Conservation (phyloP, 2,329 filamentous ascomycete species). For the Didymella keratinophila region DNA sequence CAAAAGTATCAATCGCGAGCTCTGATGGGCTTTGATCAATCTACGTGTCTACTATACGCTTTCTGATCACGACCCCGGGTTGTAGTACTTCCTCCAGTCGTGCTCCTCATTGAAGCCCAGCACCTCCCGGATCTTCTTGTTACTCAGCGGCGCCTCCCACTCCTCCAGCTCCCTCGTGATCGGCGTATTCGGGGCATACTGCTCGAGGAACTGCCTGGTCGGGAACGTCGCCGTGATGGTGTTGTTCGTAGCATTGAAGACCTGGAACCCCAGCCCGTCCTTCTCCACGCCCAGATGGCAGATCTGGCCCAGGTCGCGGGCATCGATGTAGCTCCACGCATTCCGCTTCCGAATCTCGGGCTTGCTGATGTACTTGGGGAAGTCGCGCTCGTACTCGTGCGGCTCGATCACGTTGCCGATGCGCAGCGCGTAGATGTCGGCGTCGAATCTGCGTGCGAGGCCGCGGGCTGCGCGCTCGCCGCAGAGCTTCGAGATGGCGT, state of each 20-base stretch:
- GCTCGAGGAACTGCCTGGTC: conserved; percentile 61
- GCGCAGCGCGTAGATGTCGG: conserved; percentile 67
- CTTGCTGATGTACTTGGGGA: conserved; percentile 60
- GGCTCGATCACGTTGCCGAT: conserved; percentile 70
- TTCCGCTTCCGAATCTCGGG: conserved; percentile 63
- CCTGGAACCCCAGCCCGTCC: conserved; percentile 66
- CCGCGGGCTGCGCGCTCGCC: conserved; percentile 65
- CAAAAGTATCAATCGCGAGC: not conserved
- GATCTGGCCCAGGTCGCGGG: conserved; percentile 68
- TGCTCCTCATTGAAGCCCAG: conserved; percentile 67
- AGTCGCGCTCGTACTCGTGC: conserved; percentile 65
- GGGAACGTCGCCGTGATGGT: conserved; percentile 64
- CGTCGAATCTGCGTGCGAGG: conserved; percentile 63
- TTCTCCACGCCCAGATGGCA: conserved; percentile 63
- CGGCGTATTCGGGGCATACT: conserved; percentile 58
- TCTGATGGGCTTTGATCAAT: too few relatives aligned
- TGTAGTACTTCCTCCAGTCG: conserved; percentile 61
- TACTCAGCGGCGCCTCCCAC: conserved; percentile 67
- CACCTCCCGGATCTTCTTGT: conserved; percentile 66
- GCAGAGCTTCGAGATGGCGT: conserved; percentile 67
- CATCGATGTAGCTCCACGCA: conserved; percentile 70
- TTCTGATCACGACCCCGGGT: not conserved
- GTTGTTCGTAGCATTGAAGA: conserved; percentile 71
- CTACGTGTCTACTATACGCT: too few relatives aligned
- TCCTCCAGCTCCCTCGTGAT: conserved; percentile 65